Percentiles rank a stretch among this genome's conserved stretches.
These are phyloP conservation scores for Apiotrichum laibachii DNA, from an alignment of 1,284 basidiomycete genomes.

Conservation along the genomic window DNA sequence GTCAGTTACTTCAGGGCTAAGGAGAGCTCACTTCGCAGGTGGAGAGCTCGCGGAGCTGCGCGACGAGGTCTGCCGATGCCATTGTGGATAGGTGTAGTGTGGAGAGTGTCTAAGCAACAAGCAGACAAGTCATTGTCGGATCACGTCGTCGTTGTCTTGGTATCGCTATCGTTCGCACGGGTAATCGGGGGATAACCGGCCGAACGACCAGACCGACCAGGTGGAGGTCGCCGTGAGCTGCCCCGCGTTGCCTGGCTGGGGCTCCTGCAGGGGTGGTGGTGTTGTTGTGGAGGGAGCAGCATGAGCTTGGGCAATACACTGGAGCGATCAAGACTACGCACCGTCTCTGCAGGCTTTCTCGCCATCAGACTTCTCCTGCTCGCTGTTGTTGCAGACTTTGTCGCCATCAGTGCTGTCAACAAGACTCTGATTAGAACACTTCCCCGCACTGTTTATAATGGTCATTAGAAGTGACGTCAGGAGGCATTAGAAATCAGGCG, in stretches of 20 bases:
- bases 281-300: no score
- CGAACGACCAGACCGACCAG: neutral
- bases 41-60: slow-evolving; percentile 19
- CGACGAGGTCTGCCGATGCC: slow-evolving; percentile 6
- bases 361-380: neutral
- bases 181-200: neutral
- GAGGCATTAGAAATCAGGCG: no score
- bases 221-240: neutral
- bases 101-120: no score
- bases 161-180: neutral
- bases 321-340: neutral
- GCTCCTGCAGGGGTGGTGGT: no score
- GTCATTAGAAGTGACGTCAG: neutral
- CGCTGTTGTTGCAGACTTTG: neutral
- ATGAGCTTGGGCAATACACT: no score
- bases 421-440: neutral
- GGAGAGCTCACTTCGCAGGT: slow-evolving; percentile 30
- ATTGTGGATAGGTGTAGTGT: neutral
- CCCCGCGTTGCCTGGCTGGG: no score
- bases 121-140: no score
- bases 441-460: neutral
- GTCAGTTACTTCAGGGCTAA: slow-evolving; percentile 1
- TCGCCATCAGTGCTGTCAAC: neutral
- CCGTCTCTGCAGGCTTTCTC: no score
- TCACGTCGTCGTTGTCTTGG: no score